phyloP scores from a whole-genome alignment of 805 yeast genomes.

The Wickerhamiella siamensis region DNA sequence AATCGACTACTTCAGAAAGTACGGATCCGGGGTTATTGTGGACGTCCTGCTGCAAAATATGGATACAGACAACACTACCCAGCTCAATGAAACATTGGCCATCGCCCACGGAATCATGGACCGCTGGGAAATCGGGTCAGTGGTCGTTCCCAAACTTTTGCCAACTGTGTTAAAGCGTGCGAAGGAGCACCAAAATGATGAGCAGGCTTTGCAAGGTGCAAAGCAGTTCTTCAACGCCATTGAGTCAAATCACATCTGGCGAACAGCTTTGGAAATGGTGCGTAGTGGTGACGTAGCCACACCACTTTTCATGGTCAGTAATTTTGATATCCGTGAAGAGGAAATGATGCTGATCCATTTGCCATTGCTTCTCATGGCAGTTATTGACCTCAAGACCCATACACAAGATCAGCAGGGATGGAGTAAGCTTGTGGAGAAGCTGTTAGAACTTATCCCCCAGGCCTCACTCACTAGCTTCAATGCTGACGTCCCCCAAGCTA shows the following conservation, averaged over 20 bases:
- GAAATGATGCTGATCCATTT: constrained; percentile 67
- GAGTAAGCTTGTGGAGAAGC: constrained; percentile 25
- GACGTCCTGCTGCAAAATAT: constrained; percentile 37
- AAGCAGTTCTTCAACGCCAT: constrained; percentile 70
- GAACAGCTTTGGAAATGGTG: constrained; percentile 36
- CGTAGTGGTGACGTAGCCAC: constrained; percentile 29
- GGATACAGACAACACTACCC: constrained; percentile 20
- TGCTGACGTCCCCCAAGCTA: constrained; percentile 6
- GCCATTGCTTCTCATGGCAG: constrained; percentile 51
- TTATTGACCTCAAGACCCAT: constrained; percentile 7
- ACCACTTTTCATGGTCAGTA: constrained; percentile 42
- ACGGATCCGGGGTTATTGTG: constrained; percentile 39
- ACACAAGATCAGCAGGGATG: constrained; percentile 1
- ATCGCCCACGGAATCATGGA: constrained; percentile 70
- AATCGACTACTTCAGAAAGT: constrained; percentile 42
- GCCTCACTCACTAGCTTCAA: constrained; percentile 24
- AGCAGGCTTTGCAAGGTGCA: constrained; percentile 43
- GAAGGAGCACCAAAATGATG: constrained; percentile 19
- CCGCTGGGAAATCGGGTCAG: constrained; percentile 84
- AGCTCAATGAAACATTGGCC: constrained; percentile 38
- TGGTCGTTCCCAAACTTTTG: constrained; percentile 55
- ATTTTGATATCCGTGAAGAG: constrained; percentile 70
- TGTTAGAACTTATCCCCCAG: constrained; percentile 45
- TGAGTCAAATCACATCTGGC: constrained; percentile 71
- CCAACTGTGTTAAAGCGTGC: constrained; percentile 39